These are phyloP conservation scores for Medicago ruthenica DNA, from an alignment of 306 rosid genomes.

Conservation along the genomic window DNA sequence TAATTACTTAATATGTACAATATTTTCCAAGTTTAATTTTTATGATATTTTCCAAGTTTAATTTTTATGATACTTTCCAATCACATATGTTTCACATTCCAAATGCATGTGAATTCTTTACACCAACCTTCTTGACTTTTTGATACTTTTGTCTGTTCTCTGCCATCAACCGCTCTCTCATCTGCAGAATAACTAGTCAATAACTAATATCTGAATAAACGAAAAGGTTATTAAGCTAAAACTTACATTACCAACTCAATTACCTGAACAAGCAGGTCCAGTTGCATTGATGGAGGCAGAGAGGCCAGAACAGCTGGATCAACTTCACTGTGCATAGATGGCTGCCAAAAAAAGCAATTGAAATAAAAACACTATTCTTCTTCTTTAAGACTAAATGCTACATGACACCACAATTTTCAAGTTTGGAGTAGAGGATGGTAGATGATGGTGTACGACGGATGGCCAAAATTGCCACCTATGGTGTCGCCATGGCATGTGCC, in stretches of 20 bases:
- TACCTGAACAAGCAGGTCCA: constrained; percentile 66
- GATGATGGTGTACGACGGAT: constrained; percentile 1
- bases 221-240: constrained; percentile 21
- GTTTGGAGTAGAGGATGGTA: background rate
- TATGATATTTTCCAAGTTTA: constrained; percentile 15
- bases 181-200: constrained; percentile 54
- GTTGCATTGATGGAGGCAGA: constrained; percentile 69
- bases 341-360: constrained; percentile 41
- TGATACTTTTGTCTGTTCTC: constrained; percentile 95
- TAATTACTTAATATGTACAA: background rate
- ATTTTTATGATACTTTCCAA: constrained; percentile 7
- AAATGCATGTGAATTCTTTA: constrained; percentile 34
- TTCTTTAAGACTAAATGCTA: constrained; percentile 5
- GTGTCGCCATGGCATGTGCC: background rate
- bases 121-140: constrained; percentile 90
- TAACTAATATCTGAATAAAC: constrained; percentile 33
- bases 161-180: constrained; percentile 88
- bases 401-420: constrained; percentile 25
- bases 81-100: background rate
- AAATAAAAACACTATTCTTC: constrained; percentile 9
- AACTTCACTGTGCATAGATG: constrained; percentile 52
- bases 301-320: constrained; percentile 63
- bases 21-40: constrained; percentile 9
- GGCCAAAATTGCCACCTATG: background rate
- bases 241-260: constrained; percentile 32